Evolutionary conservation across 2,329 filamentous ascomycete species (phyloP).

Genomic region (Tolypocladium tropicale): DNA sequence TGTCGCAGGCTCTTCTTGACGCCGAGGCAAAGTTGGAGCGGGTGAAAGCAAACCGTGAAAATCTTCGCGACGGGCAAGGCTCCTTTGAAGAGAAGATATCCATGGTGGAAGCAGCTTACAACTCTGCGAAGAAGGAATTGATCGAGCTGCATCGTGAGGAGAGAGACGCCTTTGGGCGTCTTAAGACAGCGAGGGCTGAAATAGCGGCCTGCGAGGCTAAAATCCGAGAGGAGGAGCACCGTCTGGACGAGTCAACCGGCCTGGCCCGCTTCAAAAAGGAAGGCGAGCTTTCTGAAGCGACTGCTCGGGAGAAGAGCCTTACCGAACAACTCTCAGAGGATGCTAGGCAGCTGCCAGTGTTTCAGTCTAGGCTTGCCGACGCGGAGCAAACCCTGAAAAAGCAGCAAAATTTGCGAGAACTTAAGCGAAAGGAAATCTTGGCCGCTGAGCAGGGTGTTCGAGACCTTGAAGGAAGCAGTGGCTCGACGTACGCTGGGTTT

Average conservation of each 20-base stretch:
- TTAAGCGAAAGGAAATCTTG: constrained; percentile 44
- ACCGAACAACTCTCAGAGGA: constrained; percentile 15
- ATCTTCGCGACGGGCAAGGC: constrained; percentile 34
- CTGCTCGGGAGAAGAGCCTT: constrained; percentile 14
- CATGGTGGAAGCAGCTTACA: constrained; percentile 39
- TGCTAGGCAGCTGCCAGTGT: constrained; percentile 18
- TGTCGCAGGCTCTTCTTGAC: constrained; percentile 38
- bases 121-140: constrained; percentile 43
- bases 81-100: constrained; percentile 30
- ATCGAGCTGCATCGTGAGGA: constrained; percentile 50
- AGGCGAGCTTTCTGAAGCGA: constrained; percentile 34
- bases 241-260: constrained; percentile 59
- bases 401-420: constrained; percentile 19
- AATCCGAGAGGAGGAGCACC: constrained; percentile 45
- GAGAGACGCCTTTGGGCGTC: constrained; percentile 49
- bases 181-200: constrained; percentile 42
- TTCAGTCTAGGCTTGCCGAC: constrained; percentile 22
- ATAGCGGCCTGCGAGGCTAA: constrained; percentile 34
- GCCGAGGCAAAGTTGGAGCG: constrained; percentile 33
- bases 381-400: constrained; percentile 19
- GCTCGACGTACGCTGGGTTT: constrained; percentile 54
- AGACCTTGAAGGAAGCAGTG: constrained; percentile 46
- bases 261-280: constrained; percentile 55
- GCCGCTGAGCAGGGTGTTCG: constrained; percentile 32
- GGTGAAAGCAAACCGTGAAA: constrained; percentile 27